A percentile compares a stretch with the other conserved stretches of the same genome.
Evolutionary conservation across 2,329 filamentous ascomycete species (phyloP).

Genomic region (Fusarium euwallaceae): DNA sequence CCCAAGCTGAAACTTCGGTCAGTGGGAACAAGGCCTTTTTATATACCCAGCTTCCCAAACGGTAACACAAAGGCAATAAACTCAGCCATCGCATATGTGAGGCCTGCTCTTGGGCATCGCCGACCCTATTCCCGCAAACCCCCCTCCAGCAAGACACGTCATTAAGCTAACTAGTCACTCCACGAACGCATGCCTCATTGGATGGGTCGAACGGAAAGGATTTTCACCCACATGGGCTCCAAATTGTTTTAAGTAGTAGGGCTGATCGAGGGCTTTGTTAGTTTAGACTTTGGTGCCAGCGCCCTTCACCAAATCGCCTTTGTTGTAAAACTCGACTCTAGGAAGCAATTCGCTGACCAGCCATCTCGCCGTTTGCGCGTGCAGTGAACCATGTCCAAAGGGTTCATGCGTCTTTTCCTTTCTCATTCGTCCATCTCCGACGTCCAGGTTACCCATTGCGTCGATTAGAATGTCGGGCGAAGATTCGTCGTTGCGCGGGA

Average conservation of each 20-base stretch:
- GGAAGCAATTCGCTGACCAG: conserved; percentile 66
- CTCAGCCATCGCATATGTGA: neutral
- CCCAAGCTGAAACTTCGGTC: neutral
- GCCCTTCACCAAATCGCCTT: conserved; percentile 64
- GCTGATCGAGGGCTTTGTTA: conserved; percentile 1
- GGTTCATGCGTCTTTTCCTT: conserved; percentile 62
- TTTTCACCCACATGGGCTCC: neutral
- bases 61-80: conserved; percentile 1
- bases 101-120: conserved; percentile 14
- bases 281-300: conserved; percentile 47
- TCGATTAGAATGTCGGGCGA: conserved; percentile 42
- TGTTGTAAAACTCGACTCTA: conserved; percentile 62
- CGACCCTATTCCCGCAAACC: neutral
- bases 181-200: conserved; percentile 18
- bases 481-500: conserved; percentile 51
- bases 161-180: neutral
- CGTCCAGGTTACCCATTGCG: conserved; percentile 47
- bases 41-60: neutral
- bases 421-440: conserved; percentile 48
- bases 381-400: conserved; percentile 68
- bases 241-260: neutral
- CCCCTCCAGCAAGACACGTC: conserved; percentile 27
- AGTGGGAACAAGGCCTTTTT: neutral
- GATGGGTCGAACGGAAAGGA: neutral
- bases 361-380: conserved; percentile 73